Evolutionary conservation across 371 early-diverging fungal genomes (phyloP), one percentile per base, ranked within the genome.

Genomic region (Haplosporangium sp.): DNA sequence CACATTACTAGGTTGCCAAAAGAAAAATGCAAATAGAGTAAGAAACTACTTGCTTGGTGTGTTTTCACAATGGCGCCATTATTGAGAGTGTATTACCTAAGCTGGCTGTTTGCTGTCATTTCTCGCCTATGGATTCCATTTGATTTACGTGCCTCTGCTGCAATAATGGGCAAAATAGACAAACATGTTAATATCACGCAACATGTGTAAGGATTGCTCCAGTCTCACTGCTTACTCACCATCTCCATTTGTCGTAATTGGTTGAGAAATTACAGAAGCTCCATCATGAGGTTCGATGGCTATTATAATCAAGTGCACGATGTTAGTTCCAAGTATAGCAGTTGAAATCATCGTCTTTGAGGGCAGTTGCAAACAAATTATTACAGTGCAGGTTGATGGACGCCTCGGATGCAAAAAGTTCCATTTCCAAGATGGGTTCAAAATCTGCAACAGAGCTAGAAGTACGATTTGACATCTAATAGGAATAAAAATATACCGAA

Each of bases 31-130:
- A 17, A 50, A 11, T 50, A 11, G 15, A 50, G 5, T 11, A 50
- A 17, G 50, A n/a, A n/a, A 50, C 11, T 8, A 11, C 44, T 42
- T 11, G 44, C 6, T 42, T 8, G 27, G 27, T 27, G 27, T 27
- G 27, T 27, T 1, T 1, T 42, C 11, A 5, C 44, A 42, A 42
- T 0, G 11, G 44, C 6, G 3, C 27, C 44, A 27, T 48, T 17
- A 27, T 13, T 55, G 15, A 9, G 1, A 27, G 17, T 48, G 19
- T 1, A 17, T 62, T 53, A 74, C 74, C 74, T 79, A 56, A 79
- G 20, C 53, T 79, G 81, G 48, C 81, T 79, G 63, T 72, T 59
- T 61, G 65, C 74, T n/a, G 81, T 79, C 52, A 68, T 15, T 10
- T 59, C 74, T 2, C 81, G 70, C n/a, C 52, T 68, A 53, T 79